Evolutionary conservation across 257 asterid genomes (phyloP).

Genomic region (Solanum piurae): DNA sequence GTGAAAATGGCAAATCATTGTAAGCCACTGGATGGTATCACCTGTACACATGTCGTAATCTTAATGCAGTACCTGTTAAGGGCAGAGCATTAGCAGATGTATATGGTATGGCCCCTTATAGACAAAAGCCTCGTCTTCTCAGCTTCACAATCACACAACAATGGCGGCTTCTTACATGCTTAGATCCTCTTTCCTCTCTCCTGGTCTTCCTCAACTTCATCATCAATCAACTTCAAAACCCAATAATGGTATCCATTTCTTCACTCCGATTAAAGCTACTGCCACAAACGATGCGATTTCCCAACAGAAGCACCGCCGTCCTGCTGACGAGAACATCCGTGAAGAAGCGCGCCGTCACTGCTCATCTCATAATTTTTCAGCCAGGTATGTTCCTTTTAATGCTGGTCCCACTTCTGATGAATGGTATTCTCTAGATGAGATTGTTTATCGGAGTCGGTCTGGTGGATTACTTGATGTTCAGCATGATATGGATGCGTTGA

Average conservation of each 20-base stretch:
- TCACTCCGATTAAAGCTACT: constrained; percentile 11
- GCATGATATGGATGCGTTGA: constrained; percentile 69
- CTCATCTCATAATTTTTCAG: constrained; percentile 55
- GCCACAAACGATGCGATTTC: constrained; percentile 15
- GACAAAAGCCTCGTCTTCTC: not conserved
- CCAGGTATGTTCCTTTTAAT: constrained; percentile 64
- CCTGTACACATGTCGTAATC: not conserved
- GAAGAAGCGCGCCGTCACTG: constrained; percentile 75
- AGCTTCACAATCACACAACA: not conserved
- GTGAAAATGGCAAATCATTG: not conserved
- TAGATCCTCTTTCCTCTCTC: constrained; percentile 52
- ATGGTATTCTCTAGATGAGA: constrained; percentile 67
- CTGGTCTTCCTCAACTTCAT: constrained; percentile 24
- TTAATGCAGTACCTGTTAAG: not conserved
- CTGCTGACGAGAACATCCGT: constrained; percentile 64
- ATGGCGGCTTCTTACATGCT: constrained; percentile 63
- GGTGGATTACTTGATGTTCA: constrained; percentile 79
- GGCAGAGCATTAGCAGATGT: not conserved
- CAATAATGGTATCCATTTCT: not conserved
- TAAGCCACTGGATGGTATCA: not conserved
- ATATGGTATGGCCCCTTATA: not conserved
- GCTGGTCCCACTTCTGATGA: constrained; percentile 38
- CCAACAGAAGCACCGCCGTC: constrained; percentile 36
- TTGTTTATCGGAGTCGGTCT: constrained; percentile 76
- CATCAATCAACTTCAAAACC: constrained; percentile 12